phyloP scores from a whole-genome alignment of 768 basidiomycete species.

The Hortiboletus flavorubellus region DNA sequence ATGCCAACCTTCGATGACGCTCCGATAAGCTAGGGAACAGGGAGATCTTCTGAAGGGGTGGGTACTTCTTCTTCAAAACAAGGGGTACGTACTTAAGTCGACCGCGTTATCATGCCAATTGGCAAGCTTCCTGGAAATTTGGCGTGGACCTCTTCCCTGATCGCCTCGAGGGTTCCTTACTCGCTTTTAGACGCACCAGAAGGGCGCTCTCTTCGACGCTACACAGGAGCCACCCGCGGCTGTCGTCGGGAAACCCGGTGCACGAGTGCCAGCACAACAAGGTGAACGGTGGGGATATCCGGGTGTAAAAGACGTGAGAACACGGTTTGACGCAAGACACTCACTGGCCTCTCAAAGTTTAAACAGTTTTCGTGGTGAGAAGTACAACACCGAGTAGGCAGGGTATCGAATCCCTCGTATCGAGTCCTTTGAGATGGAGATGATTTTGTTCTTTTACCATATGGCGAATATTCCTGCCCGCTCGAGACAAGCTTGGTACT shows the following conservation, averaged over 20 bases:
- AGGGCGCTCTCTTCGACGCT: constrained; percentile 8
- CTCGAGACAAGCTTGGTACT: too few relatives aligned
- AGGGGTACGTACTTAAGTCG: constrained; percentile 26
- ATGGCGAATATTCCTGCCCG: too few relatives aligned
- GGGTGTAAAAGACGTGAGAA: constrained; percentile 1
- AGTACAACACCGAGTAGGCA: too few relatives aligned
- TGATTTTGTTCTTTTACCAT: too few relatives aligned
- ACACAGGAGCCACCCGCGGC: constrained; percentile 36
- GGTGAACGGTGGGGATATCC: constrained; percentile 84
- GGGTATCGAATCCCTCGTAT: too few relatives aligned
- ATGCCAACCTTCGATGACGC: background rate
- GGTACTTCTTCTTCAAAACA: constrained; percentile 14
- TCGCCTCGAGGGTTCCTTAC: background rate
- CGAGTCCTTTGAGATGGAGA: too few relatives aligned
- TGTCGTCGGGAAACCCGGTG: constrained; percentile 36
- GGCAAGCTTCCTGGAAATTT: constrained; percentile 30
- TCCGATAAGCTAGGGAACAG: background rate
- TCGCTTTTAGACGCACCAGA: background rate
- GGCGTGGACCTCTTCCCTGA: background rate
- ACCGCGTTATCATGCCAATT: constrained; percentile 24
- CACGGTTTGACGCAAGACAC: background rate
- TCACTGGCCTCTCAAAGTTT: too few relatives aligned
- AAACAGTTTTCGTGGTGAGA: too few relatives aligned
- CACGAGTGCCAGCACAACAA: constrained; percentile 39
- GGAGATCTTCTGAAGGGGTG: constrained; percentile 19